Evolutionary conservation across 2,329 filamentous ascomycete species (phyloP).

Genomic region (Fonsecaea erecta): DNA sequence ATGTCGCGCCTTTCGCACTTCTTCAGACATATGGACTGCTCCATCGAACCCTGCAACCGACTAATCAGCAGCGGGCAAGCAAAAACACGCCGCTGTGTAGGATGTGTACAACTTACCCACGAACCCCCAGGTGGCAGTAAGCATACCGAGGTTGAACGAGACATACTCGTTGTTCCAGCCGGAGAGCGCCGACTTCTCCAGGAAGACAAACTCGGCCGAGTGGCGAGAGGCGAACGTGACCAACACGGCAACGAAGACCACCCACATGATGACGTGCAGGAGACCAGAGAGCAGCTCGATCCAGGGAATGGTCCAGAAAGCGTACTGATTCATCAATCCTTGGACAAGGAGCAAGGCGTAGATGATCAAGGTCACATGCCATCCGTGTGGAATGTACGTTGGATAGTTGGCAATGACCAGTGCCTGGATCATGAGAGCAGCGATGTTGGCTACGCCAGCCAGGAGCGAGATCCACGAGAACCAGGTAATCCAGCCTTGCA

Average conservation of each 20-base stretch:
- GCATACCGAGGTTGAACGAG: conserved; percentile 46
- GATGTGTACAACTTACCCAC: conserved; percentile 38
- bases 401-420: conserved; percentile 40
- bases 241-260: conserved; percentile 46
- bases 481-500: conserved; percentile 50
- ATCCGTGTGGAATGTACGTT: conserved; percentile 42
- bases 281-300: conserved; percentile 46
- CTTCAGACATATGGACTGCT: conserved; percentile 45
- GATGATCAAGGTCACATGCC: conserved; percentile 48
- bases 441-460: conserved; percentile 39
- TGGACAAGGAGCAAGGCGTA: conserved; percentile 44
- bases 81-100: neutral
- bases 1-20: conserved; percentile 43
- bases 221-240: conserved; percentile 41
- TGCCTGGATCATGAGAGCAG: conserved; percentile 35
- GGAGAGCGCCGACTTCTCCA: conserved; percentile 35
- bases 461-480: conserved; percentile 46
- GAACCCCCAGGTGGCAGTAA: conserved; percentile 43
- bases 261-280: conserved; percentile 43
- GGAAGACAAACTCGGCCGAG: conserved; percentile 44
- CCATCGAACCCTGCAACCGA: conserved; percentile 33
- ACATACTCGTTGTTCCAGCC: conserved; percentile 44
- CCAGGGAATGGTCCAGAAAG: conserved; percentile 47
- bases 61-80: neutral
- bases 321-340: conserved; percentile 38